Conservation (phyloP, 2,329 filamentous ascomycete genomes). For the Emmonsiellopsis sp. region DNA sequence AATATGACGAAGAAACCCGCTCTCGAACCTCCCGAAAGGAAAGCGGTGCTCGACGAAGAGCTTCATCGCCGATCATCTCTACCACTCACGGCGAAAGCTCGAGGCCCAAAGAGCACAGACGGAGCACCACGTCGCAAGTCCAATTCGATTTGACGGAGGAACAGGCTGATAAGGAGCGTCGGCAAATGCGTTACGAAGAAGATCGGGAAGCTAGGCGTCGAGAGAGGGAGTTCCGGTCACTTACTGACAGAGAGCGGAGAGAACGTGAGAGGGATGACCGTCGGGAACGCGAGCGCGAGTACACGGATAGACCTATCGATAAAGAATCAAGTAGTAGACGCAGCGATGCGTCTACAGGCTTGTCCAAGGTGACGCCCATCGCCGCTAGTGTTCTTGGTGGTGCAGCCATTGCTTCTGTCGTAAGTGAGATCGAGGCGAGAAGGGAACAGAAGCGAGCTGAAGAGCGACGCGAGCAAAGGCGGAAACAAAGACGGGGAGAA, state of each 20-base stretch:
- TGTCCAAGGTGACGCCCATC: slow-evolving; percentile 30
- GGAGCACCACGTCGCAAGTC: slow-evolving; percentile 35
- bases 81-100: slow-evolving; percentile 19
- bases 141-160: slow-evolving; percentile 51
- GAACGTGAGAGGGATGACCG: background rate
- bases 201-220: slow-evolving; percentile 9
- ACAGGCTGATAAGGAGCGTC: slow-evolving; percentile 42
- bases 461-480: slow-evolving; percentile 29
- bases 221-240: slow-evolving; percentile 3
- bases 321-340: slow-evolving; percentile 14
- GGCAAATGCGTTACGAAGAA: slow-evolving; percentile 14
- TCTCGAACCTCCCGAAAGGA: background rate
- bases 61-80: slow-evolving; percentile 38
- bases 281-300: background rate
- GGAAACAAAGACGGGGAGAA: slow-evolving; percentile 29
- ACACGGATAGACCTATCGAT: slow-evolving; percentile 5
- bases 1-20: slow-evolving; percentile 3
- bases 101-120: slow-evolving; percentile 19
- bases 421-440: slow-evolving; percentile 25
- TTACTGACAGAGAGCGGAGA: slow-evolving; percentile 1
- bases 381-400: slow-evolving; percentile 44
- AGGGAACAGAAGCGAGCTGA: slow-evolving; percentile 25
- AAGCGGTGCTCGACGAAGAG: slow-evolving; percentile 30
- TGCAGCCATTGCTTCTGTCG: slow-evolving; percentile 36
- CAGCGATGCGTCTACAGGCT: slow-evolving; percentile 16